Evolutionary conservation across 2,329 filamentous ascomycete genomes (phyloP).

Genomic region (Fusarium clavum): DNA sequence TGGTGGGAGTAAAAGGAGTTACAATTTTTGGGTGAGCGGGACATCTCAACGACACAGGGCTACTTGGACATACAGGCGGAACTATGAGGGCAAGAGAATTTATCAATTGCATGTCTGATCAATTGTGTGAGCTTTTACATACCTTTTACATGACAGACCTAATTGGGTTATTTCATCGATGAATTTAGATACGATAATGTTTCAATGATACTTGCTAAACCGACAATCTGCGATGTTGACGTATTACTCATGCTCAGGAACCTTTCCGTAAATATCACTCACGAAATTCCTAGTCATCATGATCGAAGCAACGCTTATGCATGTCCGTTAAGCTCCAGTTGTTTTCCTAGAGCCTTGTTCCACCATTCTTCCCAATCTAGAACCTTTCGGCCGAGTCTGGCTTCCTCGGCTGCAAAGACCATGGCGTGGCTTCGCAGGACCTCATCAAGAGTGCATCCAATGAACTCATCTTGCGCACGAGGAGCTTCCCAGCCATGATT

Average conservation of each 20-base stretch:
- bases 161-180: slow-evolving; percentile 21
- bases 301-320: background rate
- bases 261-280: background rate
- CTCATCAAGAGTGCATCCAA: slow-evolving; percentile 89
- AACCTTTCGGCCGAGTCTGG: slow-evolving; percentile 75
- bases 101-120: slow-evolving; percentile 24
- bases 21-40: slow-evolving; percentile 3
- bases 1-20: slow-evolving; percentile 15
- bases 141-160: slow-evolving; percentile 27
- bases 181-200: slow-evolving; percentile 27
- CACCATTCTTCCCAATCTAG: slow-evolving; percentile 85
- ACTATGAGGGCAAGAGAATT: slow-evolving; percentile 4
- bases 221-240: background rate
- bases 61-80: slow-evolving; percentile 18
- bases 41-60: background rate
- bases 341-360: slow-evolving; percentile 55
- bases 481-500: slow-evolving; percentile 73
- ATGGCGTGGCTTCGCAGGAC: slow-evolving; percentile 89
- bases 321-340: slow-evolving; percentile 10
- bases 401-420: slow-evolving; percentile 94
- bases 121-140: slow-evolving; percentile 35
- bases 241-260: background rate
- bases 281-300: background rate
- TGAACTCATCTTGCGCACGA: slow-evolving; percentile 77
- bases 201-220: background rate